A percentile compares a stretch with the other conserved stretches of the same genome.
Conservation (phyloP, 345 rosid species). For the Crucihimalaya himalaica region DNA sequence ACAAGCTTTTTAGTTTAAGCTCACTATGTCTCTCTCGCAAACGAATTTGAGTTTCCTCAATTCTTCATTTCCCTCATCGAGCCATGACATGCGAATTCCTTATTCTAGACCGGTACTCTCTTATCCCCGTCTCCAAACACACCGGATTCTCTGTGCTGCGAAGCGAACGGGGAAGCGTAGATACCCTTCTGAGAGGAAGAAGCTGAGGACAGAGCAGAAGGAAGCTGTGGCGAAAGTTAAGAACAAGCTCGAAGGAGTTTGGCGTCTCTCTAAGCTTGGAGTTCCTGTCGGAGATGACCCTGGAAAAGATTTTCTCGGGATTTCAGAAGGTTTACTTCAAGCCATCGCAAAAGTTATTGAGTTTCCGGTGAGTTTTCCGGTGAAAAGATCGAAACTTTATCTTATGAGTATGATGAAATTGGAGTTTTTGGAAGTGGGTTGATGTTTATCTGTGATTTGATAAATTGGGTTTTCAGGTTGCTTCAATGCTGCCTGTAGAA, state of each 20-base stretch:
- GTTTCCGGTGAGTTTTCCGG: conserved; percentile 60
- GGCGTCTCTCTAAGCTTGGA: conserved; percentile 84
- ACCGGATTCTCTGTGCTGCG: conserved; percentile 47
- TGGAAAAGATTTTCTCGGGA: conserved; percentile 71
- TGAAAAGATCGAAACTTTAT: conserved; percentile 17
- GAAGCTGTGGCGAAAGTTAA: conserved; percentile 49
- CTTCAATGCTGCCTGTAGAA: conserved; percentile 80
- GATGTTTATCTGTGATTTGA: conserved; percentile 3
- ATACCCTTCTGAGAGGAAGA: conserved; percentile 96
- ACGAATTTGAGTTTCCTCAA: conserved; percentile 33
- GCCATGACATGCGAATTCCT: conserved; percentile 31
- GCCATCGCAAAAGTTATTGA: conserved; percentile 77
- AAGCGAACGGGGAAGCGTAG: conserved; percentile 85
- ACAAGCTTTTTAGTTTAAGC: neutral
- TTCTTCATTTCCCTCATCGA: conserved; percentile 30
- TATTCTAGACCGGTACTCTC: conserved; percentile 5
- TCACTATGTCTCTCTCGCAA: conserved; percentile 39
- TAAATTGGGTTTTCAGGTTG: conserved; percentile 54
- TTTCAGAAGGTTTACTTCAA: conserved; percentile 72
- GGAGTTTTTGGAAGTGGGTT: neutral
- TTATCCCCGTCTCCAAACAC: conserved; percentile 39
- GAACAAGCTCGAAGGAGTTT: conserved; percentile 75
- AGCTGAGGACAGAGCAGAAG: conserved; percentile 62
- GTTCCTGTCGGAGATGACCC: conserved; percentile 76
- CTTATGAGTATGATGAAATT: neutral